Percentiles rank a stretch among this genome's conserved stretches.
Conservation (phyloP, 805 yeast genomes). For the Suhomyces tanzawaensis region DNA sequence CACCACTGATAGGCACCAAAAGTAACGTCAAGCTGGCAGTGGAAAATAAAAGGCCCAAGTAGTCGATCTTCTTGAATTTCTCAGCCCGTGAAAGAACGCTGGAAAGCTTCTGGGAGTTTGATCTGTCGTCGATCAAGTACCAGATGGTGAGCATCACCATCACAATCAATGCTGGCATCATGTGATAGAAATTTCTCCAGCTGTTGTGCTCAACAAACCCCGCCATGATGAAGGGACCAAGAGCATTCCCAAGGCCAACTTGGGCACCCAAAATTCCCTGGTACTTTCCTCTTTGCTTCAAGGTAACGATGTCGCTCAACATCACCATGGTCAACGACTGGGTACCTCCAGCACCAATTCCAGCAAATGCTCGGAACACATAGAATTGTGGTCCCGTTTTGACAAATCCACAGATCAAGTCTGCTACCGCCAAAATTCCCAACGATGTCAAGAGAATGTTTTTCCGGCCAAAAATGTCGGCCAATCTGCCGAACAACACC, state of each 20-base stretch:
- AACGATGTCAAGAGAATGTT: slow-evolving; percentile 44
- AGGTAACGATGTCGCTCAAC: slow-evolving; percentile 54
- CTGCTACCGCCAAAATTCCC: slow-evolving; percentile 43
- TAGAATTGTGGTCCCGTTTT: slow-evolving; percentile 45
- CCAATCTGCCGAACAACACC: slow-evolving; percentile 67
- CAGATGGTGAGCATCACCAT: slow-evolving; percentile 14
- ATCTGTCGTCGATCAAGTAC: slow-evolving; percentile 13
- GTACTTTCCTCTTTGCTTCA: slow-evolving; percentile 51
- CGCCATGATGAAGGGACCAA: slow-evolving; percentile 25
- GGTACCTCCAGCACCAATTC: slow-evolving; percentile 59
- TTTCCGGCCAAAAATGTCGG: slow-evolving; percentile 62
- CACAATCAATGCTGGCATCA: slow-evolving; percentile 19
- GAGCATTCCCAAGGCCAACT: slow-evolving; percentile 23
- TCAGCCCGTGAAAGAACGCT: slow-evolving; percentile 28
- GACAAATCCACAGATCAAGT: slow-evolving; percentile 40
- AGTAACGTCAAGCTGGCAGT: slow-evolving; percentile 12
- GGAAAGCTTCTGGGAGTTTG: slow-evolving; percentile 15
- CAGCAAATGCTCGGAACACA: slow-evolving; percentile 53
- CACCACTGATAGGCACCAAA: slow-evolving; percentile 16
- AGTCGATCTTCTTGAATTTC: slow-evolving; percentile 27
- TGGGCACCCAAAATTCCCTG: slow-evolving; percentile 40
- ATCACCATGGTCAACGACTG: slow-evolving; percentile 50
- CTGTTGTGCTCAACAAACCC: slow-evolving; percentile 15
- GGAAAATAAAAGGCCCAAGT: slow-evolving; percentile 12
- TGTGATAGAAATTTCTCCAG: slow-evolving; percentile 21